Percentiles rank a stretch among this genome's conserved stretches.
phyloP scores from a whole-genome alignment of 441 rosid species.

The Francoa sonchifolia region DNA sequence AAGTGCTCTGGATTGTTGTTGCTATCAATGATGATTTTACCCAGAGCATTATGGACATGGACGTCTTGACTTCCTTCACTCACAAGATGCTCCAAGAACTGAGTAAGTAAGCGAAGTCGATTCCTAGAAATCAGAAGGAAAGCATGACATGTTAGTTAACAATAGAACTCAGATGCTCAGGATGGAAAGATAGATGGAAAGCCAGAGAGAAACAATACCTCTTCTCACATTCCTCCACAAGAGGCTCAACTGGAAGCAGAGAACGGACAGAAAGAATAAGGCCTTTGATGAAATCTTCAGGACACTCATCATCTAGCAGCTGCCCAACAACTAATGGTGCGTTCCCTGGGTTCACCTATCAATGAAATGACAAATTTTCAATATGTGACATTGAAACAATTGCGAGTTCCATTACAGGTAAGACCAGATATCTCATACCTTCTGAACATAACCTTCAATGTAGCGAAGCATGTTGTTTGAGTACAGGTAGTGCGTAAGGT shows the following conservation, averaged over 20 bases:
- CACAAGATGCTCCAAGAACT: slow-evolving; percentile 98
- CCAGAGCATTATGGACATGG: slow-evolving; percentile 96
- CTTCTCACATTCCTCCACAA: slow-evolving; percentile 96
- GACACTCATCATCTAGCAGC: slow-evolving; percentile 85
- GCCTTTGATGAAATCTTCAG: slow-evolving; percentile 87
- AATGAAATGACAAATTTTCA: slow-evolving; percentile 13
- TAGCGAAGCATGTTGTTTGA: slow-evolving; percentile 95
- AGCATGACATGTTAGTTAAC: no score
- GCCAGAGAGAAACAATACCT: slow-evolving; percentile 33
- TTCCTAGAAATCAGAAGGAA: slow-evolving; percentile 40
- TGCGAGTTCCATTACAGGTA: no score
- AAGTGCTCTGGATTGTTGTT: slow-evolving; percentile 99
- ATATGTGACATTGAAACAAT: no score
- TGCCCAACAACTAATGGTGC: slow-evolving; percentile 93
- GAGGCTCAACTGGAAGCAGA: slow-evolving; percentile 95
- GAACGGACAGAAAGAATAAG: slow-evolving; percentile 94
- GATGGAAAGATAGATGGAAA: slow-evolving; percentile 6
- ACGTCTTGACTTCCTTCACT: slow-evolving; percentile 99
- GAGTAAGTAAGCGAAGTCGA: slow-evolving; percentile 97
- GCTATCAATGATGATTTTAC: slow-evolving; percentile 97
- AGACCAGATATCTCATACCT: slow-evolving; percentile 33
- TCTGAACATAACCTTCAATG: slow-evolving; percentile 97
- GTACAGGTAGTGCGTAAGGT: slow-evolving; percentile 96
- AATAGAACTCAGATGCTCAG: slow-evolving; percentile 12
- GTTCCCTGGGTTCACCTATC: slow-evolving; percentile 81